Evolutionary conservation across 352 stramenopile species (phyloP).

Genomic region (Phytophthora melonis): DNA sequence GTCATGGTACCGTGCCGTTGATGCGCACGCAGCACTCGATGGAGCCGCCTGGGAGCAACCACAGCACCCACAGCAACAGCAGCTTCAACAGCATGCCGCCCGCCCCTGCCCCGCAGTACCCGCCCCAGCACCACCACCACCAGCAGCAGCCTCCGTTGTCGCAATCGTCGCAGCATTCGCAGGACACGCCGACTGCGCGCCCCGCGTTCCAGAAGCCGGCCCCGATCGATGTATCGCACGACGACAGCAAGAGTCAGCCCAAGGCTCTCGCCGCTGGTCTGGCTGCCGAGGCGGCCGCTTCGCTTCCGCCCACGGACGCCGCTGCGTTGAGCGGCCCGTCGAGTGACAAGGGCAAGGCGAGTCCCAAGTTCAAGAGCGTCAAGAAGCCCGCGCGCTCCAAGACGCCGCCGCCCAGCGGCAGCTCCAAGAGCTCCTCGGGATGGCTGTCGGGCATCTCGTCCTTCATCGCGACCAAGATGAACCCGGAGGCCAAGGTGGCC

Average conservation of each 20-base stretch:
- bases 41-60: slow-evolving; percentile 45
- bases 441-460: slow-evolving; percentile 73
- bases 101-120: background rate
- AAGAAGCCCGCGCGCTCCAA: slow-evolving; percentile 80
- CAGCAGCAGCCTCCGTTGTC: slow-evolving; percentile 34
- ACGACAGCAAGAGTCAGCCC: slow-evolving; percentile 23
- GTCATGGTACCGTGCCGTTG: slow-evolving; percentile 14
- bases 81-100: slow-evolving; percentile 27
- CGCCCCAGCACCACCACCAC: slow-evolving; percentile 9
- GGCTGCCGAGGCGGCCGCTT: slow-evolving; percentile 27
- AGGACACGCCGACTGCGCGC: slow-evolving; percentile 16
- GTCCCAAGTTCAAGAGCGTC: slow-evolving; percentile 67
- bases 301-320: slow-evolving; percentile 29
- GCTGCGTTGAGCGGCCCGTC: slow-evolving; percentile 49
- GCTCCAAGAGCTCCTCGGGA: slow-evolving; percentile 58
- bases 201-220: slow-evolving; percentile 29
- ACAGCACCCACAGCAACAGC: slow-evolving; percentile 41
- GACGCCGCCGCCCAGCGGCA: slow-evolving; percentile 79
- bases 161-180: slow-evolving; percentile 38
- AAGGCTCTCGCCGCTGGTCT: slow-evolving; percentile 25
- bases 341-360: slow-evolving; percentile 79
- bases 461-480: slow-evolving; percentile 82
- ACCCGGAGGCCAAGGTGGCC: slow-evolving; percentile 85
- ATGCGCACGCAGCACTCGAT: slow-evolving; percentile 41
- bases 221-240: slow-evolving; percentile 14